phyloP scores from a whole-genome alignment of 805 yeast genomes.

The Nakazawaea wyomingensis region DNA sequence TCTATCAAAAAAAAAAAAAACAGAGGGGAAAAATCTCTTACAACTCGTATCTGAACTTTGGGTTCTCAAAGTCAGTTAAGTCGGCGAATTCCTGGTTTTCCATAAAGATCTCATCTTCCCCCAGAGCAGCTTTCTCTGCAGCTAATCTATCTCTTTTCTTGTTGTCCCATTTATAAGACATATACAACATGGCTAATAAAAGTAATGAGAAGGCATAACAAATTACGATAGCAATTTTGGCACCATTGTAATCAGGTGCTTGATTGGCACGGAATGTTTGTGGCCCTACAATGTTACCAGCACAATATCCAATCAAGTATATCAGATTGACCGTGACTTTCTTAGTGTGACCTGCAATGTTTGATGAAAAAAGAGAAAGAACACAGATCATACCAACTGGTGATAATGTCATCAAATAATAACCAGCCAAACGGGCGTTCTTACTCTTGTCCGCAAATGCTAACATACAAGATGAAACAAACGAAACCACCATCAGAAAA shows the following conservation, averaged over 20 bases:
- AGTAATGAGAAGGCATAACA: conserved; percentile 37
- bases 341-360: not conserved
- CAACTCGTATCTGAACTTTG: conserved; percentile 29
- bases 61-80: conserved; percentile 32
- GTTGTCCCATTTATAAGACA: conserved; percentile 16
- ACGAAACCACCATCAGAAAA: conserved; percentile 18
- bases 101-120: not conserved
- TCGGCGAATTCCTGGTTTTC: conserved; percentile 27
- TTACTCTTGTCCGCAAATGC: conserved; percentile 22
- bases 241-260: conserved; percentile 52
- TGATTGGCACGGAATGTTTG: conserved; percentile 50
- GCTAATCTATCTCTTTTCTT: not conserved
- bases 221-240: conserved; percentile 47
- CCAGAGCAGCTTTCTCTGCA: not conserved
- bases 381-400: conserved; percentile 23
- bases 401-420: conserved; percentile 20
- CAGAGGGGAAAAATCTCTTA: too few species aligned
- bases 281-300: conserved; percentile 10
- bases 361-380: conserved; percentile 18
- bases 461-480: conserved; percentile 23
- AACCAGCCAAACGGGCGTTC: conserved; percentile 27
- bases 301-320: not conserved
- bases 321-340: not conserved
- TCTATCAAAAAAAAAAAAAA: too few species aligned
- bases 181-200: conserved; percentile 25